Evolutionary conservation across 2,329 filamentous ascomycete species (phyloP).

Genomic region (Cladobotryum protrusum): DNA sequence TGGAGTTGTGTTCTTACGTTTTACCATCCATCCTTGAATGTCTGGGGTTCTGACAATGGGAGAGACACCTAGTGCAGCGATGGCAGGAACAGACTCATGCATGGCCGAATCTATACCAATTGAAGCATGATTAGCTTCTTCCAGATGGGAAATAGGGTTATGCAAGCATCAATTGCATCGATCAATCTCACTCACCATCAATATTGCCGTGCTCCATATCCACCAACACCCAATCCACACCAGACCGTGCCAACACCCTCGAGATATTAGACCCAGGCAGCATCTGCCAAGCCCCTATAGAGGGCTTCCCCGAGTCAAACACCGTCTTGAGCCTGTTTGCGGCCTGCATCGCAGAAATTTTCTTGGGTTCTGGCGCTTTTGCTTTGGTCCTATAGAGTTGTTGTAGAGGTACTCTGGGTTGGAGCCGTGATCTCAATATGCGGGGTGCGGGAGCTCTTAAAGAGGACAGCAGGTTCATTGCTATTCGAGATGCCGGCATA

Average conservation of each 20-base stretch:
- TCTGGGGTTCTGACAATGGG: conserved; percentile 49
- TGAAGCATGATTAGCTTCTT: too few species aligned
- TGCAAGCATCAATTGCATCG: neutral
- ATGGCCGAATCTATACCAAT: conserved; percentile 37
- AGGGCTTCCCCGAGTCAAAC: conserved; percentile 42
- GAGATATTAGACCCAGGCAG: conserved; percentile 55
- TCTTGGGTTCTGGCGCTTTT: conserved; percentile 1
- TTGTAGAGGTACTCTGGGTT: neutral
- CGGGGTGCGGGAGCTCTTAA: neutral
- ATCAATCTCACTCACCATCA: conserved; percentile 30
- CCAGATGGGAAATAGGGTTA: too few species aligned
- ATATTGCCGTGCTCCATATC: conserved; percentile 50
- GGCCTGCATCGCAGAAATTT: conserved; percentile 31
- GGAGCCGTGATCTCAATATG: neutral
- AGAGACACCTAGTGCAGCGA: conserved; percentile 39
- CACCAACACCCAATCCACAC: conserved; percentile 61
- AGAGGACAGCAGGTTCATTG: neutral
- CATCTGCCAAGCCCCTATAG: conserved; percentile 59
- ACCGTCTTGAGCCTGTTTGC: conserved; percentile 44
- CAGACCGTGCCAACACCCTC: conserved; percentile 52
- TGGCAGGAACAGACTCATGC: conserved; percentile 49
- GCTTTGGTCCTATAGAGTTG: neutral
- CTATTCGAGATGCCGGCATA: neutral
- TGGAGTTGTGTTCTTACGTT: conserved; percentile 25
- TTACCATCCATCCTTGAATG: conserved; percentile 39